These are phyloP conservation scores for Agaricus sinodeliciosus DNA, from an alignment of 768 basidiomycete genomes.

Conservation along the genomic window DNA sequence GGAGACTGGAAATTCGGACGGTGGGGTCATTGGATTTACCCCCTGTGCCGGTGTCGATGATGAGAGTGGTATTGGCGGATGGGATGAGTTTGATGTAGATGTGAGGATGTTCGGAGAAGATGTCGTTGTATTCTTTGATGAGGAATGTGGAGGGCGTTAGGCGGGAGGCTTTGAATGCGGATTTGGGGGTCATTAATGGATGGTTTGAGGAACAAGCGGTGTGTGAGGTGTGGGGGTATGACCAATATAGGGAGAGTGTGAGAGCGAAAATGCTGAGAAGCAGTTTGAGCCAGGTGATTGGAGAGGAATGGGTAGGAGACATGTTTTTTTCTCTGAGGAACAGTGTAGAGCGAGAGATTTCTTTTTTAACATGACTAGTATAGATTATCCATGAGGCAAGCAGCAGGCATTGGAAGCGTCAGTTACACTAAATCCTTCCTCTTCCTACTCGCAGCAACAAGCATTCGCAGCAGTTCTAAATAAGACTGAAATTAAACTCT, in stretches of 20 bases:
- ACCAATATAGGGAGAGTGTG: slow-evolving; percentile 7
- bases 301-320: not conserved
- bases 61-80: slow-evolving; percentile 31
- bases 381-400: not conserved
- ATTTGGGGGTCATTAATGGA: not conserved
- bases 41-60: slow-evolving; percentile 53
- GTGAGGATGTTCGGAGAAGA: slow-evolving; percentile 45
- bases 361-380: not conserved
- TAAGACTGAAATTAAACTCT: no score
- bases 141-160: slow-evolving; percentile 29
- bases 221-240: not conserved
- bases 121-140: slow-evolving; percentile 44
- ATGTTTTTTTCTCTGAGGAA: not conserved
- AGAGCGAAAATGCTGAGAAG: not conserved
- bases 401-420: no score
- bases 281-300: not conserved
- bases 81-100: slow-evolving; percentile 45
- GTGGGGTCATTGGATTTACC: slow-evolving; percentile 35
- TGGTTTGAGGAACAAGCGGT: not conserved
- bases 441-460: not conserved
- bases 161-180: slow-evolving; percentile 24
- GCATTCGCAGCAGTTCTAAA: no score
- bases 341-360: not conserved
- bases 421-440: no score
- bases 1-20: slow-evolving; percentile 34